phyloP scores from a whole-genome alignment of 192 early-diverging fungal genomes.

The Helicostylum pulchrum region DNA sequence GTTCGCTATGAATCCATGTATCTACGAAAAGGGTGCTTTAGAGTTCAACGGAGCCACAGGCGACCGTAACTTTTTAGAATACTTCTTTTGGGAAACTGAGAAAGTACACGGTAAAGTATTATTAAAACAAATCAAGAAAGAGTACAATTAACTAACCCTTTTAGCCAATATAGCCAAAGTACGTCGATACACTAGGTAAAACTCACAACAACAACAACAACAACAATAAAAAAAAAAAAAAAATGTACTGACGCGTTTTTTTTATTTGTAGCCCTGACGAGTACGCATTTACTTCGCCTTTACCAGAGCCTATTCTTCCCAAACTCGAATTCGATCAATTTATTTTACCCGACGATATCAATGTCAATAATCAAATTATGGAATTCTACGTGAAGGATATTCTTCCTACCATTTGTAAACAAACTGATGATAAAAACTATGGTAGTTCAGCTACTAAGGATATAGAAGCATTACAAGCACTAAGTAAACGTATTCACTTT shows the following conservation, averaged over 20 bases:
- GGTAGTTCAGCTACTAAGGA: constrained; percentile 93
- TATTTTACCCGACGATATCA: constrained; percentile 74
- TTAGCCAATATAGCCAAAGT: constrained; percentile 48
- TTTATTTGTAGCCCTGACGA: constrained; percentile 74
- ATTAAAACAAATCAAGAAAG: neutral
- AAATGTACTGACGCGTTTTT: neutral
- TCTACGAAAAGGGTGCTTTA: constrained; percentile 58
- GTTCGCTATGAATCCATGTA: constrained; percentile 78
- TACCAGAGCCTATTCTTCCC: constrained; percentile 88
- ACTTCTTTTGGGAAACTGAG: constrained; percentile 90
- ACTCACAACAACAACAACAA: no score
- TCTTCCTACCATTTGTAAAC: constrained; percentile 67
- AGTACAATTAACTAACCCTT: neutral
- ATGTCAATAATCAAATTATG: constrained; percentile 84
- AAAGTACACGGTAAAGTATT: constrained; percentile 73
- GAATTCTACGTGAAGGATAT: constrained; percentile 80
- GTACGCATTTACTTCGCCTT: constrained; percentile 80
- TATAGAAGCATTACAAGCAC: constrained; percentile 86
- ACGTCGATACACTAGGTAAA: constrained; percentile 61
- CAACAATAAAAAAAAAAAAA: neutral
- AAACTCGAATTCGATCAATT: constrained; percentile 75
- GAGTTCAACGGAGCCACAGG: constrained; percentile 43
- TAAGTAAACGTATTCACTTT: constrained; percentile 93
- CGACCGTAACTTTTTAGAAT: constrained; percentile 80
- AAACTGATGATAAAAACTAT: constrained; percentile 86